Conservation (phyloP, 2,329 filamentous ascomycete species). For the Rutstroemia sp. region DNA sequence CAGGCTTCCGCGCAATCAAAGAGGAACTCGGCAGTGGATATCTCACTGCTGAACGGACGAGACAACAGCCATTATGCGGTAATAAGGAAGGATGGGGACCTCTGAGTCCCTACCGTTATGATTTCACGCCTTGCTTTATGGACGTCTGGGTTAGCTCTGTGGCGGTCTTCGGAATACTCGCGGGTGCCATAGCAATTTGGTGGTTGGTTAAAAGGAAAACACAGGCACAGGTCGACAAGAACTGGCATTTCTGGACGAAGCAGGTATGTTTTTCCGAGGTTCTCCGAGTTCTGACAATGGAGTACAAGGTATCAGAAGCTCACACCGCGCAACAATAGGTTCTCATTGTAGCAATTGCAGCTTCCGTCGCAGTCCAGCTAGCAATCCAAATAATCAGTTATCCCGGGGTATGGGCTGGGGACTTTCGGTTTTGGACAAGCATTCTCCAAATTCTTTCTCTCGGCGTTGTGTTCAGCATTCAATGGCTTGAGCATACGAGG, state of each 20-base stretch:
- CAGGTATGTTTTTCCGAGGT: conserved; percentile 49
- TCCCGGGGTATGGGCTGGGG: conserved; percentile 50
- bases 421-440: conserved; percentile 67
- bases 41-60: conserved; percentile 38
- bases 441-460: conserved; percentile 54
- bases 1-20: conserved; percentile 44
- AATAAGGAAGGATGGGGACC: conserved; percentile 95
- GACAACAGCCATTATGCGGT: conserved; percentile 67
- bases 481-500: conserved; percentile 64
- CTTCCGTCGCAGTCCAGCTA: conserved; percentile 52
- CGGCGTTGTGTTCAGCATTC: conserved; percentile 54
- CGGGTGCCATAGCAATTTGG: conserved; percentile 71
- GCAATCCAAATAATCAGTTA: conserved; percentile 54
- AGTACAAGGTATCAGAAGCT: conserved; percentile 1
- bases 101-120: conserved; percentile 76
- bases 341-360: conserved; percentile 49
- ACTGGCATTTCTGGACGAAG: conserved; percentile 91
- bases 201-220: conserved; percentile 67
- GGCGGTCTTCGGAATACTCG: conserved; percentile 69
- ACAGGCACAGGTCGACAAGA: conserved; percentile 62
- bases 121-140: conserved; percentile 96
- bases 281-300: conserved; percentile 7
- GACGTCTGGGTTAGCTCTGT: conserved; percentile 81
- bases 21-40: conserved; percentile 50
- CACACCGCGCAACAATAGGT: conserved; percentile 32